Percentiles rank a stretch among this genome's conserved stretches.
Evolutionary conservation across 2,329 filamentous ascomycete species (phyloP).

Genomic region (Fusarium concolor): DNA sequence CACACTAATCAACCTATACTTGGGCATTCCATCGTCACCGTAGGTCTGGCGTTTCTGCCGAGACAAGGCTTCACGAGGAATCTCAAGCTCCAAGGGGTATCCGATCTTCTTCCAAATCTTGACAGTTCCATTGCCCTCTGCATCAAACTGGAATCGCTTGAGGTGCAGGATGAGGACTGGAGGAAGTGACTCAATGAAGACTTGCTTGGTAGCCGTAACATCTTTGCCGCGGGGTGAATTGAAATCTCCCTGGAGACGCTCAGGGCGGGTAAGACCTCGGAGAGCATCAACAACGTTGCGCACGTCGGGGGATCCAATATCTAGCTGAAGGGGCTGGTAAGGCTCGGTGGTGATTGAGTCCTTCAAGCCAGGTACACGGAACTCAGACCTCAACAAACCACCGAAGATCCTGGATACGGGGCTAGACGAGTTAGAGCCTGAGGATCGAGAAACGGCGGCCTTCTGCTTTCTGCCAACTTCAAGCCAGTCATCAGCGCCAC

Average conservation of each 20-base stretch:
- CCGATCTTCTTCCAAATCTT: conserved; percentile 99
- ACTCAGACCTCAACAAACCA: conserved; percentile 88
- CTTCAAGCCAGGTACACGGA: conserved; percentile 87
- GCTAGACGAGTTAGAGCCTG: conserved; percentile 79
- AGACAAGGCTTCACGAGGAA: conserved; percentile 89
- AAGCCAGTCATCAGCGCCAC: conserved; percentile 74
- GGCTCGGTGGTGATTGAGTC: conserved; percentile 92
- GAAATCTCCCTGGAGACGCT: conserved; percentile 88
- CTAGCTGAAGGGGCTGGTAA: conserved; percentile 93
- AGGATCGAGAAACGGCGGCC: conserved; percentile 84
- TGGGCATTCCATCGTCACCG: conserved; percentile 76
- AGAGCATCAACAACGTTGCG: conserved; percentile 93
- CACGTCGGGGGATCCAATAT: conserved; percentile 88
- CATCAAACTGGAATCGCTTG: conserved; percentile 97
- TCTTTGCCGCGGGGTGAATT: conserved; percentile 81
- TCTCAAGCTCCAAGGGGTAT: conserved; percentile 93
- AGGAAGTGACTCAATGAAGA: conserved; percentile 91
- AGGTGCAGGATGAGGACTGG: conserved; percentile 93
- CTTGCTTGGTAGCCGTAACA: conserved; percentile 87
- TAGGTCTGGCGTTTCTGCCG: conserved; percentile 74
- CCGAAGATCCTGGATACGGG: conserved; percentile 96
- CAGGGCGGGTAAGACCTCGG: conserved; percentile 83
- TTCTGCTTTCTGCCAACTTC: conserved; percentile 96
- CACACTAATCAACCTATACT: conserved; percentile 87
- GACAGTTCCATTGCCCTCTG: conserved; percentile 80